phyloP scores from a whole-genome alignment of 306 rosid species.

The Lotus japonicus region DNA sequence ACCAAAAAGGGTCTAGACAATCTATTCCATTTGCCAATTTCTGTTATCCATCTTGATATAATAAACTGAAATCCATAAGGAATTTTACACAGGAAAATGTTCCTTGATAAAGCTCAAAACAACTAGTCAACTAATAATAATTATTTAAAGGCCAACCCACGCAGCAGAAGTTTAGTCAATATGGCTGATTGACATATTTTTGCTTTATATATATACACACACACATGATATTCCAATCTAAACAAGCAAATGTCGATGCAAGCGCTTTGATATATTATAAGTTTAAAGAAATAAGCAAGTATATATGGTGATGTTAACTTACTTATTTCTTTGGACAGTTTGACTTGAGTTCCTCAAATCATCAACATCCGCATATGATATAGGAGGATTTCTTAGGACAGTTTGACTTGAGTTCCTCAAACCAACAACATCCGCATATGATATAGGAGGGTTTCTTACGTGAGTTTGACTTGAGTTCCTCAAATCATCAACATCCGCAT shows the following conservation, averaged over 20 bases:
- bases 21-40: constrained; percentile 2
- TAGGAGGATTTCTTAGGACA: constrained; percentile 30
- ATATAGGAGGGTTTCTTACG: no score
- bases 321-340: constrained; percentile 31
- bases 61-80: background rate
- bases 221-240: constrained; percentile 6
- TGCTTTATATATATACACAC: background rate
- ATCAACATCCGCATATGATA: constrained; percentile 31
- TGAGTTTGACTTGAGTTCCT: constrained; percentile 34
- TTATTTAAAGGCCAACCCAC: background rate
- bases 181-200: background rate
- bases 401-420: constrained; percentile 33
- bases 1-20: constrained; percentile 10
- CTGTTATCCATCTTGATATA: background rate
- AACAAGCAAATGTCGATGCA: background rate
- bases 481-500: constrained; percentile 30
- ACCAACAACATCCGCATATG: constrained; percentile 31
- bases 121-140: background rate
- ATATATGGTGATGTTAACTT: background rate
- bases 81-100: background rate
- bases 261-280: constrained; percentile 8
- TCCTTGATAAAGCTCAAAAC: background rate
- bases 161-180: constrained; percentile 6
- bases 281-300: background rate
- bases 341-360: constrained; percentile 31